Evolutionary conservation across 192 early-diverging fungal species (phyloP).

Genomic region (Dissophora globulifera): DNA sequence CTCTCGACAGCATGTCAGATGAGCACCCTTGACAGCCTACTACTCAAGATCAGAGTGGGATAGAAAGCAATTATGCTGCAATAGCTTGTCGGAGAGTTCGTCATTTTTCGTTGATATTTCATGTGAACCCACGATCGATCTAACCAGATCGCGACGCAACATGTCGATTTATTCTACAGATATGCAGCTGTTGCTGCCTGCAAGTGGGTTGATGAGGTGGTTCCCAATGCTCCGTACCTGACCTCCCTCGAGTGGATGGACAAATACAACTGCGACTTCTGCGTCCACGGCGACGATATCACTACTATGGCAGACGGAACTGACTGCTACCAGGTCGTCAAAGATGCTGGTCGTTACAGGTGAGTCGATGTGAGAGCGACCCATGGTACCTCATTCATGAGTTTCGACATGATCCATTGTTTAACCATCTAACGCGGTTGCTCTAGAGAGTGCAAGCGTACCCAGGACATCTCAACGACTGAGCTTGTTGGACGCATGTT

Average conservation of each 20-base stretch:
- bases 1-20: no score
- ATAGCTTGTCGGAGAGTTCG: constrained; percentile 1
- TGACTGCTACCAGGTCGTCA: constrained; percentile 96
- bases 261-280: constrained; percentile 91
- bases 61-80: no score
- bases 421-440: neutral
- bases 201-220: constrained; percentile 94
- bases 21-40: no score
- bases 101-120: no score
- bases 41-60: no score
- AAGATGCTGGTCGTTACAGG: constrained; percentile 92
- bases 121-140: no score
- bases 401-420: no score
- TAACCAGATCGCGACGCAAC: no score
- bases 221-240: constrained; percentile 91
- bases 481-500: constrained; percentile 97
- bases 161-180: constrained; percentile 49
- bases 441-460: constrained; percentile 90
- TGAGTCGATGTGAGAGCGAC: no score
- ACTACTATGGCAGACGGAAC: constrained; percentile 96
- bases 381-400: no score
- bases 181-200: constrained; percentile 95
- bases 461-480: constrained; percentile 95
- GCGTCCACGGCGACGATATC: constrained; percentile 98
- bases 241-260: constrained; percentile 89